phyloP scores from a whole-genome alignment of 2,329 filamentous ascomycete genomes.

The Arachnopeziza araneosa region DNA sequence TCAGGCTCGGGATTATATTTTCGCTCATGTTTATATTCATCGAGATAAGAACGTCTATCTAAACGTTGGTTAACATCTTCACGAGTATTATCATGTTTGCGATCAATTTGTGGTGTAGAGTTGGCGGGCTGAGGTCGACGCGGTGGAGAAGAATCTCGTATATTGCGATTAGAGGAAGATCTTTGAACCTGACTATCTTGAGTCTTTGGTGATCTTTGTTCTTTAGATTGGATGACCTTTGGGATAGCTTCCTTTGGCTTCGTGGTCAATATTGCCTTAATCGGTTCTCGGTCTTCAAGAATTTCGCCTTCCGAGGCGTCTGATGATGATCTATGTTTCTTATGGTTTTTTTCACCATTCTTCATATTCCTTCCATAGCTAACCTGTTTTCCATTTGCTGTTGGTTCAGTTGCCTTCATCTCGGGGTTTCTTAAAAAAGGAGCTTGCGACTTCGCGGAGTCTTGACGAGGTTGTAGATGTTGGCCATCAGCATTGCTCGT shows the following conservation, averaged over 20 bases:
- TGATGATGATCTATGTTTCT: conserved; percentile 17
- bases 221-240: conserved; percentile 13
- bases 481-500: conserved; percentile 4
- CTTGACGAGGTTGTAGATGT: not conserved
- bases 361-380: conserved; percentile 9
- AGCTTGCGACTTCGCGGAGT: conserved; percentile 15
- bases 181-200: conserved; percentile 11
- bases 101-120: conserved; percentile 11
- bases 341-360: conserved; percentile 9
- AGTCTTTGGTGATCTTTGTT: conserved; percentile 10
- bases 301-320: conserved; percentile 31
- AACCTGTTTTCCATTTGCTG: conserved; percentile 8
- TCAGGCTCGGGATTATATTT: conserved; percentile 16
- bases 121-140: conserved; percentile 14
- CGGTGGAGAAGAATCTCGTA: conserved; percentile 14
- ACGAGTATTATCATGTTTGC: conserved; percentile 17
- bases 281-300: conserved; percentile 23
- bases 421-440: conserved; percentile 19
- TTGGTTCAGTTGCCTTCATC: conserved; percentile 11
- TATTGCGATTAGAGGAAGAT: not conserved
- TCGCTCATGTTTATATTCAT: conserved; percentile 16
- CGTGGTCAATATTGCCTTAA: conserved; percentile 12
- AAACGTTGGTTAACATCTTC: conserved; percentile 17
- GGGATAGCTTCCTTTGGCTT: conserved; percentile 16
- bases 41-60: conserved; percentile 10